A percentile compares a stretch with the other conserved stretches of the same genome.
These are phyloP conservation scores for Oryza coarctata DNA, from an alignment of 176 grass and related monocot species.

Conservation along the genomic window DNA sequence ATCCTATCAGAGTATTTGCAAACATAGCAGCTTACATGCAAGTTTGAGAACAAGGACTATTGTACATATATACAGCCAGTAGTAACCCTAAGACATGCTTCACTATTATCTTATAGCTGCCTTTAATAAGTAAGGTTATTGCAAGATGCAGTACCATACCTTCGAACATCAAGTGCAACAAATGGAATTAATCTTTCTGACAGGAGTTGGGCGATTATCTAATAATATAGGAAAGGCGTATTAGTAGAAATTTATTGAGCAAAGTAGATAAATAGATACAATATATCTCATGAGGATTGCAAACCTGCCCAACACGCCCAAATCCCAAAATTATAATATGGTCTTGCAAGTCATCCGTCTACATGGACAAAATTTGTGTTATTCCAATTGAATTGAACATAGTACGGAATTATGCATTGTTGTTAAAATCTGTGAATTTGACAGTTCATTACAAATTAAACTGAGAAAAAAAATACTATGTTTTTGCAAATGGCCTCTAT, in stretches of 20 bases:
- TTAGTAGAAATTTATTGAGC: slow-evolving; percentile 4
- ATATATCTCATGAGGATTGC: slow-evolving; percentile 16
- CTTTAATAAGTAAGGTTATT: slow-evolving; percentile 26
- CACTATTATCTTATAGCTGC: not conserved
- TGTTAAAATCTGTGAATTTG: not conserved
- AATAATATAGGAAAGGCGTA: slow-evolving; percentile 12
- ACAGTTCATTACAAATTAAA: slow-evolving; percentile 11
- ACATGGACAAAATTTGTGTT: slow-evolving; percentile 31
- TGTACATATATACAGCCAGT: not conserved
- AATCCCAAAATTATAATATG: slow-evolving; percentile 99
- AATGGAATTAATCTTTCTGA: slow-evolving; percentile 97
- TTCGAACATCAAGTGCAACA: slow-evolving; percentile 93
- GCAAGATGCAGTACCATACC: slow-evolving; percentile 48
- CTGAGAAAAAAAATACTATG: slow-evolving; percentile 21
- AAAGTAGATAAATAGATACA: slow-evolving; percentile 4
- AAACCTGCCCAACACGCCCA: slow-evolving; percentile 97
- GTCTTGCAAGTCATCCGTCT: slow-evolving; percentile 99
- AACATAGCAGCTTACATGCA: slow-evolving; percentile 7
- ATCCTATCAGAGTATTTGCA: slow-evolving; percentile 13
- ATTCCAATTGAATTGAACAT: not conserved
- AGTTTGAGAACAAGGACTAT: not conserved
- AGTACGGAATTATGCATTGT: slow-evolving; percentile 8
- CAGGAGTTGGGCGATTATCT: slow-evolving; percentile 97
- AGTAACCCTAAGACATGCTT: slow-evolving; percentile 11
- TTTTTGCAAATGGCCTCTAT: not conserved